Evolutionary conservation across 2,329 filamentous ascomycete genomes (phyloP), one percentile per base, ranked within the genome.

Genomic region (Diaporthe sp.): DNA sequence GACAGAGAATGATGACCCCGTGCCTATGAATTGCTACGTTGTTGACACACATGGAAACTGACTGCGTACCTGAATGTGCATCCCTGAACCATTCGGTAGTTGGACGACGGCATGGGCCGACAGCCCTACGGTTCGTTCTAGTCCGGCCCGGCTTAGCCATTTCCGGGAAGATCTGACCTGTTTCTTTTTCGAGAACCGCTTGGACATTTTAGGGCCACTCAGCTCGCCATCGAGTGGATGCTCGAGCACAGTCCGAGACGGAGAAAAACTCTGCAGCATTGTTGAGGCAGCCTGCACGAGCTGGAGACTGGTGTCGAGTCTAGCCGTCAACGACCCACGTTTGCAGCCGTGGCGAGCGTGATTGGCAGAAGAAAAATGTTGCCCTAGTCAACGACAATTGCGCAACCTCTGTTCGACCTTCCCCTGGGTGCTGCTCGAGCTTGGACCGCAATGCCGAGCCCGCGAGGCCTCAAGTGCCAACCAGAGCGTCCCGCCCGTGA

Each of bases 111-210:
- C 46, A 53, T 17, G 65, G 34, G 46, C 65, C 65, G 65, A 34
- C 65, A 68, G 65, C 65, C 65, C 65, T 68, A 68, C 15, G 46
- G 46, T 68, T 51, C 46, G n/a, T 68, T 51, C 46, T 53, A 51
- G 46, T 15, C n/a, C 22, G 1, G 22, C 5, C 31, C 7, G 39
- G 34, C 34, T 4, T 53, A 17, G 7, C 31, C 46, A 10, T 19
- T 28, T 39, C 25, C 34, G 46, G 46, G 4, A 17, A 25, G 15
- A 9, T 15, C 13, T 68, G 22, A 13, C 9, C 22, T 53, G 34
- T n/a, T 68, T 53, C 31, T 19, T 68, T 53, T 68, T 53, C 65
- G 53, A 68, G 65, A 53, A 55, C 12, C 61, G 65, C 65, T 53
- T 2, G 49, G 34, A 25, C 65, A 28, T 22, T 39, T 55, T 53